These are phyloP conservation scores for Mycena alexandri DNA, from an alignment of 768 basidiomycete genomes.

Conservation along the genomic window DNA sequence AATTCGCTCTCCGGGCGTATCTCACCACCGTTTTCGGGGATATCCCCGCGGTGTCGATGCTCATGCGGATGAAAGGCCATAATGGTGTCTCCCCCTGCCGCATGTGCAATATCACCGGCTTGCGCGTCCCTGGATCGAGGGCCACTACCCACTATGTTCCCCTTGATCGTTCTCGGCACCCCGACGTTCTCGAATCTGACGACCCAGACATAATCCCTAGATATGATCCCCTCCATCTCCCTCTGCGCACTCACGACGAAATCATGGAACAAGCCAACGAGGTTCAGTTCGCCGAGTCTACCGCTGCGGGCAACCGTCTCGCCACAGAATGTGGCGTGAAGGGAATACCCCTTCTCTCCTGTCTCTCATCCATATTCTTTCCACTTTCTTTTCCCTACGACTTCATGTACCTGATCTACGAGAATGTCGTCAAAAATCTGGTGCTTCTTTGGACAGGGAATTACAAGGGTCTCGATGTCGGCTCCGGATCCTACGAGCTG, in stretches of 20 bases:
- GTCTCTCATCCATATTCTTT: slow-evolving; percentile 50
- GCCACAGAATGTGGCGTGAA: slow-evolving; percentile 50
- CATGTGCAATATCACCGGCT: slow-evolving; percentile 46
- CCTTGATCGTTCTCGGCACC: slow-evolving; percentile 21
- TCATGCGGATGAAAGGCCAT: slow-evolving; percentile 52
- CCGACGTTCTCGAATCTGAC: no score
- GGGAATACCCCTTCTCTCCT: slow-evolving; percentile 46
- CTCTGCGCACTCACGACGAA: slow-evolving; percentile 30
- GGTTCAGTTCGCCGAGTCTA: slow-evolving; percentile 35
- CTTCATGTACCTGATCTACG: slow-evolving; percentile 59
- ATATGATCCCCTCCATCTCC: slow-evolving; percentile 42
- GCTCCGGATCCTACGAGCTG: slow-evolving; percentile 43
- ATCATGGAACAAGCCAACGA: slow-evolving; percentile 37
- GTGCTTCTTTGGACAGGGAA: slow-evolving; percentile 50
- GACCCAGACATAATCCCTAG: no score
- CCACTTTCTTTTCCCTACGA: slow-evolving; percentile 57
- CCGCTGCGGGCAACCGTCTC: slow-evolving; percentile 32
- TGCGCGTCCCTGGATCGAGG: slow-evolving; percentile 32
- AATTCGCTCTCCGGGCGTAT: slow-evolving; percentile 46
- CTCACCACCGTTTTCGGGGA: slow-evolving; percentile 47
- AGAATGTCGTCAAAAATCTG: slow-evolving; percentile 52
- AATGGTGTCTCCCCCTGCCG: slow-evolving; percentile 52
- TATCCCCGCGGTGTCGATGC: slow-evolving; percentile 43
- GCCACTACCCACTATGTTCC: slow-evolving; percentile 41
- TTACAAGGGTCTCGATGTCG: slow-evolving; percentile 37